Evolutionary conservation across 768 basidiomycete genomes (phyloP).

Genomic region (Daedaleopsis nitida): DNA sequence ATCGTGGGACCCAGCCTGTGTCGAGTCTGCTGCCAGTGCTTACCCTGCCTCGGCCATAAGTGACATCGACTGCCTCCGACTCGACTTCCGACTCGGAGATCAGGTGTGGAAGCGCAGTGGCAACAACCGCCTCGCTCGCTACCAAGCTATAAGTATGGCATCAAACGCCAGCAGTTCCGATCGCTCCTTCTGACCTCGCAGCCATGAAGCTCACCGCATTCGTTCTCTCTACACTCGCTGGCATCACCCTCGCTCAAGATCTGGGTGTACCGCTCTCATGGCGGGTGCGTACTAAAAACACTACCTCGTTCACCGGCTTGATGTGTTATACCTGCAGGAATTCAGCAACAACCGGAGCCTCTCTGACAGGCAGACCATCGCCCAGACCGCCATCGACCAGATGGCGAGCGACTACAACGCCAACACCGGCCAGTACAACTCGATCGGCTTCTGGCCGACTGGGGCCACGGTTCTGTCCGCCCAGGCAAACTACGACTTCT

Average conservation of each 20-base stretch:
- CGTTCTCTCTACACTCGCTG: not conserved
- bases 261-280: constrained; percentile 45
- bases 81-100: no score
- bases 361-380: constrained; percentile 43
- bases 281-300: constrained; percentile 37
- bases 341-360: constrained; percentile 40
- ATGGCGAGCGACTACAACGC: constrained; percentile 41
- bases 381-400: constrained; percentile 44
- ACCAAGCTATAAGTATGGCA: no score
- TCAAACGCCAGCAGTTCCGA: no score
- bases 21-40: no score
- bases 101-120: no score
- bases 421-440: constrained; percentile 45
- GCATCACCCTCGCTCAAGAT: constrained; percentile 34
- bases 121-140: no score
- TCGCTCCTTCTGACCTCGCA: no score
- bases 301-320: not conserved
- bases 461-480: constrained; percentile 36
- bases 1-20: no score
- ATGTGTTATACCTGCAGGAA: constrained; percentile 35
- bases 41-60: no score
- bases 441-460: constrained; percentile 55
- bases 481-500: constrained; percentile 50
- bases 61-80: no score
- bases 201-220: no score